Evolutionary conservation across 345 rosid genomes (phyloP).

Genomic region (Melaleuca quinquenervia): DNA sequence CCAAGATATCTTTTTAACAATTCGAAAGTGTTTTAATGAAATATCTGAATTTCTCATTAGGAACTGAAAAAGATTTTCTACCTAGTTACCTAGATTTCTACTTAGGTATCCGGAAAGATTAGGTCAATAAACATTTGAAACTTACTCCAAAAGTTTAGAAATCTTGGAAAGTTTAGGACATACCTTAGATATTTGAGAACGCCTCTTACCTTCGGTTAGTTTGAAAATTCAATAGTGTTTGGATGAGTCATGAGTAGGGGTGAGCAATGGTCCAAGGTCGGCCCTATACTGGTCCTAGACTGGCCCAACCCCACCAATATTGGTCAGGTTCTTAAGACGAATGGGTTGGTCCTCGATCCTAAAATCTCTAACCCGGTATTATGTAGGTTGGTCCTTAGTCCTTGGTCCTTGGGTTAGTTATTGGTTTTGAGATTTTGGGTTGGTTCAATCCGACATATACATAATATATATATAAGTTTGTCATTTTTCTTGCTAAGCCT

Average conservation of each 20-base stretch:
- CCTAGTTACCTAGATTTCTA: not conserved
- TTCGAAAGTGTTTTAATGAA: not conserved
- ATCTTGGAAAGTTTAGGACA: not conserved
- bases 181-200: not conserved
- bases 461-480: no score
- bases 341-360: no score
- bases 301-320: no score
- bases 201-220: not conserved
- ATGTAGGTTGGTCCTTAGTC: no score
- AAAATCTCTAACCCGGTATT: no score
- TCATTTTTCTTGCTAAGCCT: no score
- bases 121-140: not conserved
- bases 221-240: not conserved
- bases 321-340: no score
- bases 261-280: no score
- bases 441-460: no score
- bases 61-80: not conserved
- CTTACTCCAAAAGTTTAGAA: not conserved
- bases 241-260: not conserved
- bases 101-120: not conserved
- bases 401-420: no score
- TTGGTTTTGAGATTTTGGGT: no score
- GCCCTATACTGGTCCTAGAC: no score
- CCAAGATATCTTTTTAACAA: not conserved
- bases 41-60: not conserved